Percentiles rank a stretch among this genome's conserved stretches.
phyloP scores from a whole-genome alignment of 2,329 filamentous ascomycete species.

The Arthrocladium fulminans region DNA sequence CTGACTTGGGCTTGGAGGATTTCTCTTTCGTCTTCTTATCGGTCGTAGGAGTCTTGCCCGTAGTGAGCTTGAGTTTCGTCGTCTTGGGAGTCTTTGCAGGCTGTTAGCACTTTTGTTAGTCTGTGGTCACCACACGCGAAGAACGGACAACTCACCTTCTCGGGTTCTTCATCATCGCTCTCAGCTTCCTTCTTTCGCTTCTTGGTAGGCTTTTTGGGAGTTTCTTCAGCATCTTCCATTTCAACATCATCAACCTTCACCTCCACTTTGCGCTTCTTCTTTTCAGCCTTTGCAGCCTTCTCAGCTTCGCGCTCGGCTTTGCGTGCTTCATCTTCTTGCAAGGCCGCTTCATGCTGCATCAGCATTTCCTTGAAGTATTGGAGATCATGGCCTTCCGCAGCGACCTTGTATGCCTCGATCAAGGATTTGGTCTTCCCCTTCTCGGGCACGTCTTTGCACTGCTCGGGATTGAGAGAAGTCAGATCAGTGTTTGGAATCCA shows the following conservation, averaged over 20 bases:
- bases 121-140: background rate
- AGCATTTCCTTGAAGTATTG: conserved; percentile 77
- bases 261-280: conserved; percentile 40
- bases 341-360: conserved; percentile 46
- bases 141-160: conserved; percentile 47
- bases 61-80: conserved; percentile 44
- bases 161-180: conserved; percentile 64
- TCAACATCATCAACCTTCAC: conserved; percentile 36
- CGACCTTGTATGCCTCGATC: conserved; percentile 68
- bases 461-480: conserved; percentile 63
- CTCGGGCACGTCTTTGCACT: conserved; percentile 58
- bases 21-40: conserved; percentile 40
- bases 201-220: conserved; percentile 51
- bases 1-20: conserved; percentile 47
- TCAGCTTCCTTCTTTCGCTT: conserved; percentile 72
- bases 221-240: conserved; percentile 41
- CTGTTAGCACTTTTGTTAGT: conserved; percentile 29
- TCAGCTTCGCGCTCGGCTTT: conserved; percentile 57
- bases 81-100: conserved; percentile 59
- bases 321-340: conserved; percentile 52
- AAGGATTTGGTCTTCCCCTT: conserved; percentile 72
- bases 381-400: conserved; percentile 67
- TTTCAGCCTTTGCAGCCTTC: conserved; percentile 47
- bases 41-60: conserved; percentile 49
- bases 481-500: conserved; percentile 86